Percentiles rank a stretch among this genome's conserved stretches.
Evolutionary conservation across 2,329 filamentous ascomycete species (phyloP).

Genomic region (Cercospora zeae-maydis): DNA sequence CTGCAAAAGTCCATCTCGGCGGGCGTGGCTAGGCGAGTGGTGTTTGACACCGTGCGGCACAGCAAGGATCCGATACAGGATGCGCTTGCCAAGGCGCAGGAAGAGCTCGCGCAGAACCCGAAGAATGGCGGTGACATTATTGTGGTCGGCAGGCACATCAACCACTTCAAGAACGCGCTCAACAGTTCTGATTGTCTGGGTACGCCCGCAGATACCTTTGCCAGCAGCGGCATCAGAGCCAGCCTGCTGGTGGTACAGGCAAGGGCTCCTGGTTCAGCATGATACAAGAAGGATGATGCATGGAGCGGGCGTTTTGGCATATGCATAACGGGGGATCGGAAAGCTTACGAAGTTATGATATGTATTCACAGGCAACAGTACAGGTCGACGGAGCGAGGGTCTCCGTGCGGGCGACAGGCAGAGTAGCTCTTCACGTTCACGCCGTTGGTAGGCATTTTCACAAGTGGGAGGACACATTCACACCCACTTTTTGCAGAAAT

Average conservation of each 20-base stretch:
- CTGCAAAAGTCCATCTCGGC: slow-evolving; percentile 55
- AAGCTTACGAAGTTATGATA: slow-evolving; percentile 1
- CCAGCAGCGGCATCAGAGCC: slow-evolving; percentile 57
- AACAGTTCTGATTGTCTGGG: slow-evolving; percentile 51
- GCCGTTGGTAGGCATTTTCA: not conserved
- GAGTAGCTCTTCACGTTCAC: not conserved
- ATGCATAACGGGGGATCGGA: not conserved
- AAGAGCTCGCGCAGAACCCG: slow-evolving; percentile 58
- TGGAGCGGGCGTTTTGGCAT: slow-evolving; percentile 6
- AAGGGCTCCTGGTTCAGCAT: slow-evolving; percentile 28
- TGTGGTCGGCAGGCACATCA: slow-evolving; percentile 56
- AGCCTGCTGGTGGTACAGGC: slow-evolving; percentile 71
- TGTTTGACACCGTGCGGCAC: slow-evolving; percentile 53
- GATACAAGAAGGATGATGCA: slow-evolving; percentile 6
- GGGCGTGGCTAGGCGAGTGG: slow-evolving; percentile 52
- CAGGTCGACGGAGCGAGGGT: not conserved
- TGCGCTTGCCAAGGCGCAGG: slow-evolving; percentile 53
- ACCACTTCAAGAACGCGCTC: slow-evolving; percentile 39
- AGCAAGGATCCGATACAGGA: slow-evolving; percentile 42
- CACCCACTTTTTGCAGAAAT: not conserved
- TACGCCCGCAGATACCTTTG: slow-evolving; percentile 57
- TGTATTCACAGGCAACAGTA: not conserved
- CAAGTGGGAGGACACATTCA: not conserved
- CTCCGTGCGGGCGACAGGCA: not conserved
- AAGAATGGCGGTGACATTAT: slow-evolving; percentile 69